Base-by-base conservation (phyloP, 192 early-diverging fungal genomes). In the Umbelopsis vinacea region DNA sequence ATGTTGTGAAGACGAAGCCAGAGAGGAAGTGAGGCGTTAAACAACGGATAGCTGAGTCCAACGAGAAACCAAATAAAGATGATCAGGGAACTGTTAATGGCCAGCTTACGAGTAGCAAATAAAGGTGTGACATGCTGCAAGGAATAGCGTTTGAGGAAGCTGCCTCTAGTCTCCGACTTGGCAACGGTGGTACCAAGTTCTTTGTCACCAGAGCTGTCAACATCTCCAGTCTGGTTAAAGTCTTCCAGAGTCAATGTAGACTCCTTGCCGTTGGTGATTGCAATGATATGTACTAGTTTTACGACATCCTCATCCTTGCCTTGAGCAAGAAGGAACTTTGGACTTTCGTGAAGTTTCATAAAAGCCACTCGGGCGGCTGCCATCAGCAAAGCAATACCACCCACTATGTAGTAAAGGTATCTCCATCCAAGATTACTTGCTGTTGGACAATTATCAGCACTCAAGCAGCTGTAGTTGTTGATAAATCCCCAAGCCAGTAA, bases 291-390 rank as follows among this genome's bases (percentile, higher is more conserved):
- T 9, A 93, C 74, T 3, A 93, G 89, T 37, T 89, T 70, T 15
- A 91, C 82, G 1, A 89, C 91, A 24, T 91, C 91, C 24, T 87
- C 79, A 37, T 83, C 82, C 23, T 88, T 72, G 50, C 85, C 82
- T 43, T 90, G 81, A 55, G 86, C 80, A 29, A 96, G 67, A 37
- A 96, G 74, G 75, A 84, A 94, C 81, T 93, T 93, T 22, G 94
- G 94, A 8, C 85, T 89, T 80, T 96, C 94, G 45, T 92, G 82
- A 26, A 94, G 79, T 12, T 82, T 72, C 48, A 95, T 88, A 33
- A 89, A 86, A 24, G 86, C 75, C 17, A 91, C 82, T 10, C 94
- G 85, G 22, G 84, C 79, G 6, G 90, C 52, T 3, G 92, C 82
- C 92, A 96, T 94, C 14, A 82, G 76, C 2, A 92, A 50, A 0